Evolutionary conservation across 371 early-diverging fungal species (phyloP).

Genomic region (Apophysomyces elegans): DNA sequence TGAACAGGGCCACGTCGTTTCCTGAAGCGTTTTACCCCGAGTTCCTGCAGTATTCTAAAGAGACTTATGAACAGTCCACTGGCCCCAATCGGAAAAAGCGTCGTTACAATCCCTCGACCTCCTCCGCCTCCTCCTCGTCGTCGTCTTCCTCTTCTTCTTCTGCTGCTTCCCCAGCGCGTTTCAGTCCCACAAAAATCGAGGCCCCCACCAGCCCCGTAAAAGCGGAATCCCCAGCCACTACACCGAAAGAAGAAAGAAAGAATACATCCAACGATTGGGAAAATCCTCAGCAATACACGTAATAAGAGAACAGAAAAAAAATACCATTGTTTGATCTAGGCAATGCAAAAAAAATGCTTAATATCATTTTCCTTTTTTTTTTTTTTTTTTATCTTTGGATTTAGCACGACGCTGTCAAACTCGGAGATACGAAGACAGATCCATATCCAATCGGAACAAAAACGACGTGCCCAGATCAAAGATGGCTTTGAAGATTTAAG

Average conservation of each 20-base stretch:
- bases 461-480: slow-evolving; percentile 63
- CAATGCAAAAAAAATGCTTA: too few species aligned
- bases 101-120: slow-evolving; percentile 4
- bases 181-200: neutral
- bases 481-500: slow-evolving; percentile 63
- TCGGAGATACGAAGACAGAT: slow-evolving; percentile 57
- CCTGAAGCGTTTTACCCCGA: slow-evolving; percentile 31
- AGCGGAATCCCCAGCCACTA: neutral
- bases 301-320: neutral
- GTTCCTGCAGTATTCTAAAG: slow-evolving; percentile 36
- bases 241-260: slow-evolving; percentile 4
- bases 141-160: neutral
- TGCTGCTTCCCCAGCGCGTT: neutral
- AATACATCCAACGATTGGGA: neutral
- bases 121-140: neutral
- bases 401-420: slow-evolving; percentile 20
- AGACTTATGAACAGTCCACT: slow-evolving; percentile 30
- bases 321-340: too few species aligned
- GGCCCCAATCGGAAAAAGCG: slow-evolving; percentile 11
- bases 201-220: neutral
- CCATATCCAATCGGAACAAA: slow-evolving; percentile 67
- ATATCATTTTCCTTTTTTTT: too few species aligned
- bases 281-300: slow-evolving; percentile 13
- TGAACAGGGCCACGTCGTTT: slow-evolving; percentile 16
- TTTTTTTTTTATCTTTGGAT: slow-evolving; percentile 1